A percentile compares a stretch with the other conserved stretches of the same genome.
These are phyloP conservation scores for Magnusiomyces tetraspermus DNA, from an alignment of 1,139 yeast species.

Conservation along the genomic window DNA sequence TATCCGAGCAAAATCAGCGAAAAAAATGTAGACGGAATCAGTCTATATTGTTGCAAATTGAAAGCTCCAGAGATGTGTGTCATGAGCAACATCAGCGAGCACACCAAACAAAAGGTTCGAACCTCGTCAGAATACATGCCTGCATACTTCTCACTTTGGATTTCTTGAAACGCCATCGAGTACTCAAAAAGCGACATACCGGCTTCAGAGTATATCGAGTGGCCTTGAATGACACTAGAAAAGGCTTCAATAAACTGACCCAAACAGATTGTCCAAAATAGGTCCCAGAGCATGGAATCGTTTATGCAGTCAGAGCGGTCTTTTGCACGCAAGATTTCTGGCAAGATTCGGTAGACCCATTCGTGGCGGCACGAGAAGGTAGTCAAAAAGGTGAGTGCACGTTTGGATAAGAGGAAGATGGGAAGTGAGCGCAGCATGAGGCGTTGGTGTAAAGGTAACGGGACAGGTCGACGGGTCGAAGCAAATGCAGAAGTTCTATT, in stretches of 20 bases:
- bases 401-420: conserved; percentile 32
- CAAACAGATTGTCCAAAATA: conserved; percentile 51
- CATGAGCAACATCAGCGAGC: conserved; percentile 45
- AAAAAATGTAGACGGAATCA: conserved; percentile 52
- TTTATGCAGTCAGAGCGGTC: conserved; percentile 16
- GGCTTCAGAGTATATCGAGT: conserved; percentile 51
- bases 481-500: conserved; percentile 63
- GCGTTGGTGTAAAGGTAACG: conserved; percentile 24
- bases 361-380: conserved; percentile 32
- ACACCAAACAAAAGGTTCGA: conserved; percentile 43
- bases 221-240: conserved; percentile 50
- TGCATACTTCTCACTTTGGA: conserved; percentile 35
- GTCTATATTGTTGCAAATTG: conserved; percentile 44
- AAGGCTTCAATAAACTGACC: conserved; percentile 67
- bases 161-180: conserved; percentile 65
- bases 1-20: conserved; percentile 45
- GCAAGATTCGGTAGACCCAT: conserved; percentile 3
- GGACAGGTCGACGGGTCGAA: conserved; percentile 41
- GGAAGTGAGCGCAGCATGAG: conserved; percentile 35
- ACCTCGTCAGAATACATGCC: conserved; percentile 47
- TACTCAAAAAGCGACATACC: conserved; percentile 68
- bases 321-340: conserved; percentile 16
- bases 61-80: conserved; percentile 52
- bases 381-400: conserved; percentile 34
- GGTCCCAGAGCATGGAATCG: conserved; percentile 46